Evolutionary conservation across 129 eudicot genomes (phyloP).

Genomic region (Logfia minima): DNA sequence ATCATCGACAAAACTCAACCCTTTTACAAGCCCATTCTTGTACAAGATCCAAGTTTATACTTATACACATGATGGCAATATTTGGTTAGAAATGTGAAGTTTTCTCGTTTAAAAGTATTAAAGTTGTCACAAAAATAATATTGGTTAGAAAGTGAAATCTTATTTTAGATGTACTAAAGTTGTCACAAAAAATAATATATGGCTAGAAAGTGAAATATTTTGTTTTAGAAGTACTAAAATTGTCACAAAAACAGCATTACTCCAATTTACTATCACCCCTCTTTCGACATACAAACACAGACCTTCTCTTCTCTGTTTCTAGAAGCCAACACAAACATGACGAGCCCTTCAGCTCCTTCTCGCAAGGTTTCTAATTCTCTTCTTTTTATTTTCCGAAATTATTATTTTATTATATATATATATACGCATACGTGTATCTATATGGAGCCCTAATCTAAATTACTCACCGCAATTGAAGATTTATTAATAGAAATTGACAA

Average conservation of each 20-base stretch:
- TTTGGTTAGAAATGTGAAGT: neutral
- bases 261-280: slow-evolving; percentile 5
- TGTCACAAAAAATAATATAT: neutral
- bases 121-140: neutral
- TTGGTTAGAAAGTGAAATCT: neutral
- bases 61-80: no score
- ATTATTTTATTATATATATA: neutral
- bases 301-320: slow-evolving; percentile 24
- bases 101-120: neutral
- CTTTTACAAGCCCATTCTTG: no score
- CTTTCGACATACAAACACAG: slow-evolving; percentile 22
- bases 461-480: neutral
- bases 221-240: slow-evolving; percentile 1
- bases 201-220: neutral
- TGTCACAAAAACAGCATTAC: neutral
- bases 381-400: neutral
- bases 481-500: neutral
- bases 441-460: slow-evolving; percentile 32
- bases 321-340: slow-evolving; percentile 40
- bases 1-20: neutral
- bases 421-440: neutral
- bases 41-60: no score
- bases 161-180: neutral
- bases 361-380: slow-evolving; percentile 50
- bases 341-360: slow-evolving; percentile 64